Conservation (phyloP, 2,329 filamentous ascomycete genomes). For the Pyrenochaeta sp. region DNA sequence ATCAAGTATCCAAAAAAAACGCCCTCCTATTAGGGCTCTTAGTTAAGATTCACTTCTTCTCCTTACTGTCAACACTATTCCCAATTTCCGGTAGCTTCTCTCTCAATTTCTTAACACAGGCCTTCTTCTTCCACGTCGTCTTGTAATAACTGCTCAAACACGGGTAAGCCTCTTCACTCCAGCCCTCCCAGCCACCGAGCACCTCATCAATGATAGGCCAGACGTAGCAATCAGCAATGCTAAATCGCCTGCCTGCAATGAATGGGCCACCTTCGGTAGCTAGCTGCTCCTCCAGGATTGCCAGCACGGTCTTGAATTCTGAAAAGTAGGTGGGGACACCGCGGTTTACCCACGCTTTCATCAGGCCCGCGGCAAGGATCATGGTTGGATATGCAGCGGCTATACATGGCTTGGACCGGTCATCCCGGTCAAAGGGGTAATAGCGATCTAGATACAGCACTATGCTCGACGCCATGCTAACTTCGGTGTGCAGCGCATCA, state of each 20-base stretch:
- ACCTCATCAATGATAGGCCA: constrained; percentile 45
- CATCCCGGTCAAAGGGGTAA: constrained; percentile 31
- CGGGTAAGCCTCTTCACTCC: constrained; percentile 29
- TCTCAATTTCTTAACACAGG: constrained; percentile 34
- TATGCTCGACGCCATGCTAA: constrained; percentile 31
- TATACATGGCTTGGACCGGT: constrained; percentile 22
- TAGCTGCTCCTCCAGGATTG: constrained; percentile 30
- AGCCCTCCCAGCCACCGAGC: constrained; percentile 27
- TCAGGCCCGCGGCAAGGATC: constrained; percentile 13
- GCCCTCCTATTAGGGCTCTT: too few species aligned
- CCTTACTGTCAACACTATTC: not conserved
- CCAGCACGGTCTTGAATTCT: constrained; percentile 23
- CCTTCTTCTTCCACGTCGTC: constrained; percentile 43
- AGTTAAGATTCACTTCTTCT: not conserved
- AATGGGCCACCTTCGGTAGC: constrained; percentile 28
- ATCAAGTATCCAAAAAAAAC: not conserved
- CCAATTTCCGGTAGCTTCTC: constrained; percentile 16
- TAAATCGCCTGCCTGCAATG: constrained; percentile 42
- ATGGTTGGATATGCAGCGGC: constrained; percentile 32
- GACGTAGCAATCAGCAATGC: constrained; percentile 42
- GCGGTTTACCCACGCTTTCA: constrained; percentile 29
- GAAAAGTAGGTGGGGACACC: constrained; percentile 15
- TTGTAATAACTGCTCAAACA: constrained; percentile 36
- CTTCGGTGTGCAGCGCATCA: constrained; percentile 45
- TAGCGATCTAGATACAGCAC: constrained; percentile 48